phyloP scores from a whole-genome alignment of 148 eudicot genomes.

The Oxyria digyna region DNA sequence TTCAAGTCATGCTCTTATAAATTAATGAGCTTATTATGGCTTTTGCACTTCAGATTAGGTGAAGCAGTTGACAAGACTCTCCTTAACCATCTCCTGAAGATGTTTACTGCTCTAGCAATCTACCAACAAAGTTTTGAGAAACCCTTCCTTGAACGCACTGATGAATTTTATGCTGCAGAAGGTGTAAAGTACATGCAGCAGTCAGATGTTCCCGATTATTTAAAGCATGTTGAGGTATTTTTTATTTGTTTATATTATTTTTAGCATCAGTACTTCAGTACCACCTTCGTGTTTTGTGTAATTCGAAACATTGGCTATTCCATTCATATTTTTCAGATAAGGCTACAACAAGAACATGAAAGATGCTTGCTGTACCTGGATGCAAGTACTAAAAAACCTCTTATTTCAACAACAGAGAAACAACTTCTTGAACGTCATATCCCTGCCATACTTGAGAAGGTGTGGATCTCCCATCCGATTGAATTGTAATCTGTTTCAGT shows the following conservation, averaged over 20 bases:
- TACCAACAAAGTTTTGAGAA: slow-evolving; percentile 89
- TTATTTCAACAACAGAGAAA: slow-evolving; percentile 73
- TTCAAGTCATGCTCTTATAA: neutral
- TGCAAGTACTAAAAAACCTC: slow-evolving; percentile 73
- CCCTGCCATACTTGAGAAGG: slow-evolving; percentile 87
- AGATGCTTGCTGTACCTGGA: slow-evolving; percentile 82
- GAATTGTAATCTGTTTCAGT: neutral
- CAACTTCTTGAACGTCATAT: slow-evolving; percentile 89
- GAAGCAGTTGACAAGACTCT: slow-evolving; percentile 97
- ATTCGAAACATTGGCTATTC: neutral
- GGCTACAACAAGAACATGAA: slow-evolving; percentile 93
- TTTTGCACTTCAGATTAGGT: slow-evolving; percentile 51
- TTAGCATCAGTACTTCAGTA: neutral
- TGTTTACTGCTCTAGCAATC: slow-evolving; percentile 89
- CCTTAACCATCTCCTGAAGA: slow-evolving; percentile 90
- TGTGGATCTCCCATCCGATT: slow-evolving; percentile 8
- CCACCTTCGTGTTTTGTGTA: neutral
- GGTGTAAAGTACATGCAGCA: slow-evolving; percentile 92
- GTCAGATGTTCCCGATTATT: slow-evolving; percentile 90
- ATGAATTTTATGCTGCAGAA: slow-evolving; percentile 94
- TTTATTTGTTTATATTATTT: neutral
- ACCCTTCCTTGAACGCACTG: slow-evolving; percentile 75
- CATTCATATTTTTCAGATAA: slow-evolving; percentile 30
- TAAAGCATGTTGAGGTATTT: slow-evolving; percentile 89
- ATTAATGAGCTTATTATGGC: slow-evolving; percentile 3